phyloP scores from a whole-genome alignment of 768 basidiomycete genomes.

The Lenzites betulinus region DNA sequence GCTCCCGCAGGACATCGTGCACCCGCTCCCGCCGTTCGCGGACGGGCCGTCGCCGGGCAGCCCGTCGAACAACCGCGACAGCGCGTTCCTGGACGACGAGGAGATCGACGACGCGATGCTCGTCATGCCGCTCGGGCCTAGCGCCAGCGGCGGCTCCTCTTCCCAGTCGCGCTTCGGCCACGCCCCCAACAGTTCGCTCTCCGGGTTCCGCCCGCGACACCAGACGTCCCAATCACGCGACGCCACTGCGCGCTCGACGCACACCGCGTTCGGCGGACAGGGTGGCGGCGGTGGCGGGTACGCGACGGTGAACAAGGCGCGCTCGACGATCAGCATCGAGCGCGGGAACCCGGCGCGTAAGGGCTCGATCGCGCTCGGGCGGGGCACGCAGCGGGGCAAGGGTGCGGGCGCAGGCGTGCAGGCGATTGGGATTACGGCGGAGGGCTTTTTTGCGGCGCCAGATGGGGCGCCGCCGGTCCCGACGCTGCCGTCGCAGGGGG shows the following conservation, averaged over 20 bases:
- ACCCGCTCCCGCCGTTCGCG: conserved; percentile 17
- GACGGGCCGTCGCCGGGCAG: conserved; percentile 19
- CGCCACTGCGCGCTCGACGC: conserved; percentile 35
- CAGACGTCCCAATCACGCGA: conserved; percentile 27
- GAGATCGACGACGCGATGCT: conserved; percentile 77
- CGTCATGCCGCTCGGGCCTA: conserved; percentile 68
- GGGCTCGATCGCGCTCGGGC: conserved; percentile 68
- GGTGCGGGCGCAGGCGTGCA: conserved; percentile 73
- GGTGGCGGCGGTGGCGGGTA: conserved; percentile 30
- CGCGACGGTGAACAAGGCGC: conserved; percentile 44
- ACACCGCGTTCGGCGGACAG: conserved; percentile 34
- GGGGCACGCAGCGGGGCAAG: conserved; percentile 61
- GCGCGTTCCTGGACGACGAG: conserved; percentile 59
- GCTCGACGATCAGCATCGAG: conserved; percentile 71
- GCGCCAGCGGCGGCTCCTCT: background rate
- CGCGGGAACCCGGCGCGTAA: conserved; percentile 38
- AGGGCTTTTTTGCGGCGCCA: conserved; percentile 75
- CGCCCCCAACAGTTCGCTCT: background rate
- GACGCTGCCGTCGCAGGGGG: conserved; percentile 24
- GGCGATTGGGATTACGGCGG: conserved; percentile 72
- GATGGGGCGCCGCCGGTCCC: conserved; percentile 32
- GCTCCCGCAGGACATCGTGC: conserved; percentile 8
- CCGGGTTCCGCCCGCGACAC: conserved; percentile 17
- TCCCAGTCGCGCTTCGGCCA: background rate
- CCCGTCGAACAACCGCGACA: conserved; percentile 33